Conservation (phyloP, 345 rosid species). For the Eucalyptus erythrocorys region DNA sequence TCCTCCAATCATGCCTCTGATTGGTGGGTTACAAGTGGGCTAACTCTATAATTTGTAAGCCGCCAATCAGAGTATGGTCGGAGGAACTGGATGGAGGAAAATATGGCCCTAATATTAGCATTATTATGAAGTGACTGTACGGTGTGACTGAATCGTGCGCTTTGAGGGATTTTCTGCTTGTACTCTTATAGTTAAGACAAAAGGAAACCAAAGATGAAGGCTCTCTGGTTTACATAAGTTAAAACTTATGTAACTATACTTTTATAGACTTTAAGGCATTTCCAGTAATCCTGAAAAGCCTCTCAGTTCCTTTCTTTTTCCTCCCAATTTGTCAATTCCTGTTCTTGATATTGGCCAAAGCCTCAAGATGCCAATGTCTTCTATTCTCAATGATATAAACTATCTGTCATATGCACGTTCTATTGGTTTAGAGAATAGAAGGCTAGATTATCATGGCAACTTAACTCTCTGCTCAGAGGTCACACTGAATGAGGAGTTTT, state of each 20-base stretch:
- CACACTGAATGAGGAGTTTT: not conserved
- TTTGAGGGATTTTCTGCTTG: not conserved
- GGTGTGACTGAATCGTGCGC: not conserved
- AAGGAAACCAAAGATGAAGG: not conserved
- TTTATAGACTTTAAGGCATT: not conserved
- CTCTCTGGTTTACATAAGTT: not conserved
- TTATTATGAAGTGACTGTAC: not conserved
- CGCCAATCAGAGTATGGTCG: not conserved
- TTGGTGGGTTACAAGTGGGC: not conserved
- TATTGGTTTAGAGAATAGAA: not conserved
- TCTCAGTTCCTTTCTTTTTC: not conserved
- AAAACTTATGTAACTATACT: not conserved
- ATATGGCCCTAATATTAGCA: not conserved
- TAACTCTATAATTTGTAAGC: not conserved
- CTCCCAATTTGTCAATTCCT: not conserved
- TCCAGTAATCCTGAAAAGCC: not conserved
- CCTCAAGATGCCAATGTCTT: not conserved
- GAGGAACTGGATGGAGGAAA: not conserved
- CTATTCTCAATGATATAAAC: not conserved
- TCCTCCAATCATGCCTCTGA: not conserved
- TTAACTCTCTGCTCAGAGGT: not conserved
- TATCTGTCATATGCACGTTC: not conserved
- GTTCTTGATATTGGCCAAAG: not conserved
- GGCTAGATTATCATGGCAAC: not conserved
- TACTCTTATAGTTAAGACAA: not conserved